These are phyloP conservation scores for Populus tremula DNA, from an alignment of 345 rosid species.

Conservation along the genomic window DNA sequence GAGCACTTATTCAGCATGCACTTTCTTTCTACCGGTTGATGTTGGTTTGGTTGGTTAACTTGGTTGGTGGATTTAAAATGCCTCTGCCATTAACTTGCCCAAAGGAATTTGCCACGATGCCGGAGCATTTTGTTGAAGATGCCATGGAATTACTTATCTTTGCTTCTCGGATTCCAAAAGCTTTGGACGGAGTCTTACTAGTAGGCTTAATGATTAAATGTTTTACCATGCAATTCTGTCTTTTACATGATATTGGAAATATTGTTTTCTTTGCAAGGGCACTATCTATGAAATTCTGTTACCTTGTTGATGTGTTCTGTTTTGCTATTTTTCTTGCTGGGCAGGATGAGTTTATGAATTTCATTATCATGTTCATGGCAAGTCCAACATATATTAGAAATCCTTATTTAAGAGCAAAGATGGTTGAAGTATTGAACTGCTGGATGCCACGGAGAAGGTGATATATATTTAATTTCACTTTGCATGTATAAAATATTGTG, in stretches of 20 bases:
- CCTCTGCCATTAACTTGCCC: slow-evolving; percentile 82
- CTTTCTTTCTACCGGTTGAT: slow-evolving; percentile 83
- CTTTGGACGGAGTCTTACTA: slow-evolving; percentile 77
- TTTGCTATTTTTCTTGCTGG: slow-evolving; percentile 22
- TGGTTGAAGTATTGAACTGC: slow-evolving; percentile 98
- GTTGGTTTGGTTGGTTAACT: slow-evolving; percentile 82
- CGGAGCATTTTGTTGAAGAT: slow-evolving; percentile 99
- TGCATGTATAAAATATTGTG: neutral
- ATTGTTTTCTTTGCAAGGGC: neutral
- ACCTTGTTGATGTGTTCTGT: neutral
- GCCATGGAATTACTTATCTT: slow-evolving; percentile 91
- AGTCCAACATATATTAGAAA: slow-evolving; percentile 83
- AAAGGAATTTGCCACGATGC: slow-evolving; percentile 90
- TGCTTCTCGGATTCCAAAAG: slow-evolving; percentile 90
- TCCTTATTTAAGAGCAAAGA: slow-evolving; percentile 96
- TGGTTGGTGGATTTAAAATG: slow-evolving; percentile 96
- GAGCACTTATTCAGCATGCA: slow-evolving; percentile 69
- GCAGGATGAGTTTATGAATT: slow-evolving; percentile 98
- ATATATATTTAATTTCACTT: slow-evolving; percentile 15
- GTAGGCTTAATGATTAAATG: slow-evolving; percentile 38
- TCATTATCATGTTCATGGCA: slow-evolving; percentile 97
- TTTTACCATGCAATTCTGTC: slow-evolving; percentile 10
- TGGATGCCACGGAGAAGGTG: slow-evolving; percentile 98
- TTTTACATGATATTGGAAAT: neutral
- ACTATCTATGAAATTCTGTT: neutral